Conservation (phyloP, 352 stramenopile genomes). For the Elongisporangium anandrum region DNA sequence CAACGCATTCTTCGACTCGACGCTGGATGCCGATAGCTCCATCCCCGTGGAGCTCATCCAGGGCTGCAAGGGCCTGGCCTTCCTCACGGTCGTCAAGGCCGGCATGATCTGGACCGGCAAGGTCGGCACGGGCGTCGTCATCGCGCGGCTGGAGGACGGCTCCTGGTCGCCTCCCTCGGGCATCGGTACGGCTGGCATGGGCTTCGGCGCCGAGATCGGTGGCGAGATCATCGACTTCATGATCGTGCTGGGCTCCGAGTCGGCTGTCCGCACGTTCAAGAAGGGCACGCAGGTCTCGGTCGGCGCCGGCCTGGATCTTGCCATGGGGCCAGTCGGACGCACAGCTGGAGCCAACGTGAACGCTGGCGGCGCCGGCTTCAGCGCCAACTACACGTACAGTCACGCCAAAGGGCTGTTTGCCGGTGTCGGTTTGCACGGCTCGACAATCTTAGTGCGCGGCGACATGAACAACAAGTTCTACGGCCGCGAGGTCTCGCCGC, state of each 20-base stretch:
- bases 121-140: constrained; percentile 76
- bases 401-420: constrained; percentile 80
- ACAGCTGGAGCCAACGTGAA: constrained; percentile 70
- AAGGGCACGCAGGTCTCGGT: constrained; percentile 79
- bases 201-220: constrained; percentile 80
- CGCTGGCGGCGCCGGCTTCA: constrained; percentile 68
- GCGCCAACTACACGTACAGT: constrained; percentile 85
- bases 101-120: constrained; percentile 84
- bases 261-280: constrained; percentile 79
- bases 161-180: constrained; percentile 80
- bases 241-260: constrained; percentile 76
- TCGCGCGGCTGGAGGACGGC: constrained; percentile 74
- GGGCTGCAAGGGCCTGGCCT: constrained; percentile 68
- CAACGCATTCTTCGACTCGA: constrained; percentile 81
- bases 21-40: constrained; percentile 59
- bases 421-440: constrained; percentile 73
- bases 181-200: constrained; percentile 76
- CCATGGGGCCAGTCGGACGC: constrained; percentile 67
- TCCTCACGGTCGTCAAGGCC: constrained; percentile 85
- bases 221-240: constrained; percentile 88
- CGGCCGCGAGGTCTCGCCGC: constrained; percentile 69
- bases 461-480: constrained; percentile 88
- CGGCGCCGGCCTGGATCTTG: constrained; percentile 70
- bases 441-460: constrained; percentile 76
- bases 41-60: constrained; percentile 82